These are phyloP conservation scores for Mangifera indica DNA, from an alignment of 345 rosid genomes.

Conservation along the genomic window DNA sequence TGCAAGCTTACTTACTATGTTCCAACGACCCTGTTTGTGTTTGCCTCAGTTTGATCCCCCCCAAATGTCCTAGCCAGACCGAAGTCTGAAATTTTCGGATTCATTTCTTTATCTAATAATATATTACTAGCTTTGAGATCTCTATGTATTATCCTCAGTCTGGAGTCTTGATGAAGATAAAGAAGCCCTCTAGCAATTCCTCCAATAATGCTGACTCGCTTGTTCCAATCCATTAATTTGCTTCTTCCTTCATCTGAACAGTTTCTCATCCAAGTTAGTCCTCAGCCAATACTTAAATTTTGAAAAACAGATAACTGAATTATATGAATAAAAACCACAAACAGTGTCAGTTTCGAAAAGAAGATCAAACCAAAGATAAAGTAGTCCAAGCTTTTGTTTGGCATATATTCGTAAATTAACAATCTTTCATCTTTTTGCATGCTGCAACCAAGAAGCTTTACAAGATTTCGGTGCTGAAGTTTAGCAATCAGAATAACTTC, in stretches of 20 bases:
- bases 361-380: slow-evolving; percentile 40
- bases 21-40: slow-evolving; percentile 48
- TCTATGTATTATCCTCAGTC: slow-evolving; percentile 50
- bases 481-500: slow-evolving; percentile 28
- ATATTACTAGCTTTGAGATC: slow-evolving; percentile 51
- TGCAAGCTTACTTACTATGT: slow-evolving; percentile 54
- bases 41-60: slow-evolving; percentile 40
- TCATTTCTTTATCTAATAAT: slow-evolving; percentile 39
- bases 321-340: too few relatives aligned
- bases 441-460: slow-evolving; percentile 42
- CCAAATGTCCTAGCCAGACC: slow-evolving; percentile 55
- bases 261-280: background rate
- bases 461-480: slow-evolving; percentile 43
- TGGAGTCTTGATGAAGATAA: slow-evolving; percentile 50
- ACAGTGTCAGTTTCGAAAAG: background rate
- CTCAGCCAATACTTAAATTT: too few relatives aligned
- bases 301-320: too few relatives aligned
- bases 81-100: slow-evolving; percentile 48
- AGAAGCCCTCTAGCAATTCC: slow-evolving; percentile 49
- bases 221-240: slow-evolving; percentile 24
- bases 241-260: slow-evolving; percentile 27
- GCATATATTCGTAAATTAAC: slow-evolving; percentile 39
- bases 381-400: slow-evolving; percentile 37
- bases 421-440: slow-evolving; percentile 28
- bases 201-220: slow-evolving; percentile 32